phyloP scores from a whole-genome alignment of 1,284 basidiomycete species.

The Naganishia liquefaciens region DNA sequence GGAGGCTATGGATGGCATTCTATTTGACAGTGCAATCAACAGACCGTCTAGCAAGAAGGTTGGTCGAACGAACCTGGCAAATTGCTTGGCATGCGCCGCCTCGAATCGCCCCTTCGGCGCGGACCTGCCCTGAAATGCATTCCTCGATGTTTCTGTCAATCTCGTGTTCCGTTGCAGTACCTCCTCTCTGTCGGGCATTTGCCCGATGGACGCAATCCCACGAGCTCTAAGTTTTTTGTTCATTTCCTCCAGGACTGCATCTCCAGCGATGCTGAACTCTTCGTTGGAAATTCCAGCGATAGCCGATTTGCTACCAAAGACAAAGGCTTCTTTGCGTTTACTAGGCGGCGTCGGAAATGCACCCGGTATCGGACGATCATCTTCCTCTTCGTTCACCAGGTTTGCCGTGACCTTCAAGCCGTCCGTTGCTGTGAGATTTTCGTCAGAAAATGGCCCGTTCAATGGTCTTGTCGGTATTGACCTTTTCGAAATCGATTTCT shows the following conservation, averaged over 20 bases:
- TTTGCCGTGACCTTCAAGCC: neutral
- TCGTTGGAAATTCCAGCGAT: constrained; percentile 19
- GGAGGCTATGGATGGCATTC: constrained; percentile 23
- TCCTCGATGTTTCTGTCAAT: too few species aligned
- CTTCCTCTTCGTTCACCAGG: constrained; percentile 1
- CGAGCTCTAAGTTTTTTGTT: constrained; percentile 24
- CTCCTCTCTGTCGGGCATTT: constrained; percentile 1
- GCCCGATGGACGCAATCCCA: constrained; percentile 24
- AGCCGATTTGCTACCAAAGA: neutral
- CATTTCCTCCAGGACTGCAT: constrained; percentile 29
- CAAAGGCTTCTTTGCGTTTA: constrained; percentile 7
- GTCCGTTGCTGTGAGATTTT: neutral
- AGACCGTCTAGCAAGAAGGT: neutral
- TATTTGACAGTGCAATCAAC: neutral
- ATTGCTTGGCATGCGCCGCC: constrained; percentile 27
- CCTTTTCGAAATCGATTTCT: neutral
- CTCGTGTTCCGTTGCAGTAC: neutral
- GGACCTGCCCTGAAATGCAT: too few species aligned
- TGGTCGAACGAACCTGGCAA: constrained; percentile 22
- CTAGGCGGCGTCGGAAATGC: constrained; percentile 21
- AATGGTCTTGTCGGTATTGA: neutral
- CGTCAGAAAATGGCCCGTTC: neutral
- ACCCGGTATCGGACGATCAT: constrained; percentile 5
- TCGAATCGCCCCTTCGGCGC: constrained; percentile 24
- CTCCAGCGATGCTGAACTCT: constrained; percentile 25